phyloP scores from a whole-genome alignment of 2,329 filamentous ascomycete species.

The Exserohilum rostratum region DNA sequence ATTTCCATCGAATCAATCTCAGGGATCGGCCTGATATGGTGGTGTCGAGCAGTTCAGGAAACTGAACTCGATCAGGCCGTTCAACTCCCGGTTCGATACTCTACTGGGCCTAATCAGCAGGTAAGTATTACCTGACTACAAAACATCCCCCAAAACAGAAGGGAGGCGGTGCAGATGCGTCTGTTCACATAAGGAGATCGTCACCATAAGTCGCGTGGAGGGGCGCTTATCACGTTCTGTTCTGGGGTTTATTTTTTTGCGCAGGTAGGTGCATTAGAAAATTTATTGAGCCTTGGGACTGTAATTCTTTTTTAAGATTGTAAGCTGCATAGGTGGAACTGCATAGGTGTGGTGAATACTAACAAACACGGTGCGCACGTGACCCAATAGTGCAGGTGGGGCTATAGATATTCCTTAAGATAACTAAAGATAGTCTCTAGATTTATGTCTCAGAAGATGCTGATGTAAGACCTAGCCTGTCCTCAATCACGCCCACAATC shows the following conservation, averaged over 20 bases:
- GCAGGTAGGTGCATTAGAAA: not conserved
- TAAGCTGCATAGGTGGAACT: too few relatives aligned
- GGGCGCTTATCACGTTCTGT: slow-evolving; percentile 9
- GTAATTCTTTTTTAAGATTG: too few relatives aligned
- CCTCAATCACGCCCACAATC: slow-evolving; percentile 71
- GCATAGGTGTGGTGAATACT: too few relatives aligned
- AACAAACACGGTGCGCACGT: too few relatives aligned
- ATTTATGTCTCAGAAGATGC: not conserved
- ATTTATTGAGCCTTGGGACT: too few relatives aligned
- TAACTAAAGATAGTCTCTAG: not conserved
- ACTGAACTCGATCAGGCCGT: not conserved
- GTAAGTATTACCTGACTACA: too few relatives aligned
- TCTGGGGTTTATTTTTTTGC: not conserved
- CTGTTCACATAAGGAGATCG: not conserved
- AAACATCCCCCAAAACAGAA: too few relatives aligned
- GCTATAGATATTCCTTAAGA: not conserved
- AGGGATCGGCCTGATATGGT: not conserved
- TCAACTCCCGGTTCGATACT: not conserved
- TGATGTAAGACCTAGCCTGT: slow-evolving; percentile 31
- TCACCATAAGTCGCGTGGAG: slow-evolving; percentile 8
- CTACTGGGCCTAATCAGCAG: too few relatives aligned
- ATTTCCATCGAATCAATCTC: not conserved
- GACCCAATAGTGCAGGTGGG: not conserved
- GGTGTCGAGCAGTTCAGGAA: not conserved
- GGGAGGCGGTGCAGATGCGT: slow-evolving; percentile 8